phyloP scores from a whole-genome alignment of 495 filamentous ascomycete species.

The Podospora pseudoanserina region DNA sequence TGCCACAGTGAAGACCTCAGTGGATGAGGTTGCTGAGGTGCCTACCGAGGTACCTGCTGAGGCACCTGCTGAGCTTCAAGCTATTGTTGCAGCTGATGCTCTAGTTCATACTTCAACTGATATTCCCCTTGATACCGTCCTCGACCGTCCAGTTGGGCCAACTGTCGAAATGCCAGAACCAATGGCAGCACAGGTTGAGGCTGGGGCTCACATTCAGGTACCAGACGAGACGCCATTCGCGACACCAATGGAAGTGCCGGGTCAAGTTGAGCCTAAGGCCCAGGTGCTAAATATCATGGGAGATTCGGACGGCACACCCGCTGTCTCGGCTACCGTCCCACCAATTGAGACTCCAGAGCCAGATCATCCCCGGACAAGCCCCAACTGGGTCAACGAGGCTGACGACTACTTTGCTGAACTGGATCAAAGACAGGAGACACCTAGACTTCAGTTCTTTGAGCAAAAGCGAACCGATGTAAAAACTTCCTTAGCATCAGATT shows the following conservation, averaged over 20 bases:
- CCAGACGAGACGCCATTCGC: neutral
- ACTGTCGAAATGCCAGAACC: neutral
- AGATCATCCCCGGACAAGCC: neutral
- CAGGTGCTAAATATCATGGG: neutral
- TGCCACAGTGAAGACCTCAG: no score
- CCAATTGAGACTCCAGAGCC: neutral
- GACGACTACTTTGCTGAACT: constrained; percentile 7
- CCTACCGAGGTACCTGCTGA: no score
- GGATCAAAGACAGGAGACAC: neutral
- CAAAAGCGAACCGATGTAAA: neutral
- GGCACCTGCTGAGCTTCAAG: no score
- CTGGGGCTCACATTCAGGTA: neutral
- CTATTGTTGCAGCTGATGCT: no score
- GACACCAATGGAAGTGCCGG: neutral
- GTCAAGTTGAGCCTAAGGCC: neutral
- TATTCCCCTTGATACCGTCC: neutral
- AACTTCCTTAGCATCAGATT: neutral
- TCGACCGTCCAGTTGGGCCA: neutral
- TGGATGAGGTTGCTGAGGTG: no score
- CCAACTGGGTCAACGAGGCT: constrained; percentile 11
- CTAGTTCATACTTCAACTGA: neutral
- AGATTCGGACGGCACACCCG: neutral
- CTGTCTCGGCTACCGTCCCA: neutral
- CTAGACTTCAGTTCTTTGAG: neutral
- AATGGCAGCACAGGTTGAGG: neutral